Percentiles rank a stretch among this genome's conserved stretches.
Conservation (phyloP, 305 asterid genomes). For the Fraxinus sp. region DNA sequence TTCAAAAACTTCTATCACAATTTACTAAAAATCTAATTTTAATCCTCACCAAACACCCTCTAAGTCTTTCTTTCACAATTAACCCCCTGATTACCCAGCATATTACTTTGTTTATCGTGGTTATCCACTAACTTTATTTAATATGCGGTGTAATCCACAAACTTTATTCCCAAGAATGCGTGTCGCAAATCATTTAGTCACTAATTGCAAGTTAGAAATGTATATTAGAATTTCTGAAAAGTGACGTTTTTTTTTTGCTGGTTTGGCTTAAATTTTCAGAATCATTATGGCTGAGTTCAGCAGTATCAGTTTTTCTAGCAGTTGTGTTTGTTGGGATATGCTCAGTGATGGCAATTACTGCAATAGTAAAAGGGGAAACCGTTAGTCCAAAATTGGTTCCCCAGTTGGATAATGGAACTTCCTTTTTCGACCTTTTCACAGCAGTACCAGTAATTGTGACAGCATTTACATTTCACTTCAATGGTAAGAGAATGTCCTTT, state of each 20-base stretch:
- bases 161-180: not conserved
- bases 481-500: conserved; percentile 42
- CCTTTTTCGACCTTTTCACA: conserved; percentile 87
- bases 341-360: conserved; percentile 65
- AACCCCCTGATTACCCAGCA: not conserved
- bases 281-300: conserved; percentile 81
- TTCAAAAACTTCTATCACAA: no score
- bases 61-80: not conserved
- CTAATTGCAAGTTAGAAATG: not conserved
- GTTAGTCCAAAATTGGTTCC: conserved; percentile 62
- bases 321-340: conserved; percentile 79
- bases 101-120: not conserved
- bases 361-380: conserved; percentile 60
- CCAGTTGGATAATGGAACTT: conserved; percentile 43
- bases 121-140: not conserved
- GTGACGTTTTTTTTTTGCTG: not conserved
- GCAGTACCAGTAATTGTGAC: conserved; percentile 89
- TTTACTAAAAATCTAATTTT: no score
- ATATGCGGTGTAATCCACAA: not conserved
- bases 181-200: not conserved
- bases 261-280: conserved; percentile 49
- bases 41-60: no score
- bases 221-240: not conserved
- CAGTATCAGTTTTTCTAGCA: conserved; percentile 69
- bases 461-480: conserved; percentile 86